These are phyloP conservation scores for Sporothrix sp. DNA, from an alignment of 2,329 filamentous ascomycete genomes.

Conservation along the genomic window DNA sequence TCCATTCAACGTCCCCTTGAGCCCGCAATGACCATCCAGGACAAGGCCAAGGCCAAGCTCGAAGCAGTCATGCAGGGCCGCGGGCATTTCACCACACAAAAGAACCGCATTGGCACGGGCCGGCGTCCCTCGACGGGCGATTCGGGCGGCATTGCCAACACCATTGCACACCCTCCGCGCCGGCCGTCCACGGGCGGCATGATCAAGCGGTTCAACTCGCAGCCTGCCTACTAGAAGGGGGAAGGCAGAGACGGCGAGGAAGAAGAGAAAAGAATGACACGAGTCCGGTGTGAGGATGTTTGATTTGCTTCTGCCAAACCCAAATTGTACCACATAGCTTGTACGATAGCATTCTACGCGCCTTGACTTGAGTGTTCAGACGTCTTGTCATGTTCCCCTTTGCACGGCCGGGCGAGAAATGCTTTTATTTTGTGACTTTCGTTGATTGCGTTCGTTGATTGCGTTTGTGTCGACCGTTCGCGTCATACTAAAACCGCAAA, in stretches of 20 bases:
- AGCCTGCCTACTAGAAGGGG: slow-evolving; percentile 4
- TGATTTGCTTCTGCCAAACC: no score
- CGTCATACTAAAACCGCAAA: slow-evolving; percentile 45
- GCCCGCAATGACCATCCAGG: background rate
- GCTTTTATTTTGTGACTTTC: no score
- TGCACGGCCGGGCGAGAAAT: no score
- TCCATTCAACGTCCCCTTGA: background rate
- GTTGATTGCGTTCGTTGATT: no score
- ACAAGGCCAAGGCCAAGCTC: slow-evolving; percentile 10
- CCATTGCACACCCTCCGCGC: slow-evolving; percentile 6
- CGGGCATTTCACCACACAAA: background rate
- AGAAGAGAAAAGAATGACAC: no score
- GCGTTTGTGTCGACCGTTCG: no score
- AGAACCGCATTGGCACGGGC: slow-evolving; percentile 9
- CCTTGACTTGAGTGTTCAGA: no score
- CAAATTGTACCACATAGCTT: no score
- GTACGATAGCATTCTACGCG: no score
- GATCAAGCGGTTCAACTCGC: slow-evolving; percentile 10
- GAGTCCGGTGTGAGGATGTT: no score
- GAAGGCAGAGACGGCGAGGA: background rate
- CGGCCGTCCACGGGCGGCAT: slow-evolving; percentile 8
- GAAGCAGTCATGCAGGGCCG: slow-evolving; percentile 9
- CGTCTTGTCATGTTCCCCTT: no score
- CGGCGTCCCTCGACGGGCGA: slow-evolving; percentile 2
- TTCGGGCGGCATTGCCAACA: background rate